Conservation (phyloP, 805 yeast species). For the Hyphopichia homilentoma region DNA sequence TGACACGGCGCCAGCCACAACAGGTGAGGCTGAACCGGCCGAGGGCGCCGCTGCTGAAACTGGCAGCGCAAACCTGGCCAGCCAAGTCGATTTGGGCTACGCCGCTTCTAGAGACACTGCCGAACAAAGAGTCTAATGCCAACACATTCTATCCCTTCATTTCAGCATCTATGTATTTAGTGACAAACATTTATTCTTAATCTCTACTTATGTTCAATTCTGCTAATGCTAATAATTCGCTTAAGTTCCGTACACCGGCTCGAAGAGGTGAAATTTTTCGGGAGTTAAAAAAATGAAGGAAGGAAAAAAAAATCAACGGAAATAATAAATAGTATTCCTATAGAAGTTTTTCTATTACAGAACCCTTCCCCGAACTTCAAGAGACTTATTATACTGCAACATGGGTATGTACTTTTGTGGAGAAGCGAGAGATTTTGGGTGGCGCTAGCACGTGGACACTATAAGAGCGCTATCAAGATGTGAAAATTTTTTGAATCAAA, state of each 20-base stretch:
- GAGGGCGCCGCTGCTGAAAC: conserved; percentile 1
- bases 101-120: conserved; percentile 13
- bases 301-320: neutral
- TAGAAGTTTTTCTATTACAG: too few relatives aligned
- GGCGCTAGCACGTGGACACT: neutral
- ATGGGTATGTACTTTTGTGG: conserved; percentile 2
- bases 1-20: neutral
- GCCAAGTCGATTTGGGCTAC: neutral
- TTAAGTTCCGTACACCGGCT: too few relatives aligned
- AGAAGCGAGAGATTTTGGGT: neutral
- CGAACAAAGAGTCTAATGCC: conserved; percentile 20
- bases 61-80: neutral
- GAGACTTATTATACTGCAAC: neutral
- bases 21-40: conserved; percentile 3
- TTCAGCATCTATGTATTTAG: too few relatives aligned
- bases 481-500: conserved; percentile 2
- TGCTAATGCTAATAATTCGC: too few relatives aligned
- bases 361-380: too few relatives aligned
- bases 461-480: neutral
- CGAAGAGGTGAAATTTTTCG: conserved; percentile 2
- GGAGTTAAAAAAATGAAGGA: conserved; percentile 1
- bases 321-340: neutral
- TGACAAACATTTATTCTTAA: too few relatives aligned
- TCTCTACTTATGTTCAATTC: too few relatives aligned
- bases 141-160: too few relatives aligned